Evolutionary conservation across 2,329 filamentous ascomycete species (phyloP).

Genomic region (Clonostachys solani): DNA sequence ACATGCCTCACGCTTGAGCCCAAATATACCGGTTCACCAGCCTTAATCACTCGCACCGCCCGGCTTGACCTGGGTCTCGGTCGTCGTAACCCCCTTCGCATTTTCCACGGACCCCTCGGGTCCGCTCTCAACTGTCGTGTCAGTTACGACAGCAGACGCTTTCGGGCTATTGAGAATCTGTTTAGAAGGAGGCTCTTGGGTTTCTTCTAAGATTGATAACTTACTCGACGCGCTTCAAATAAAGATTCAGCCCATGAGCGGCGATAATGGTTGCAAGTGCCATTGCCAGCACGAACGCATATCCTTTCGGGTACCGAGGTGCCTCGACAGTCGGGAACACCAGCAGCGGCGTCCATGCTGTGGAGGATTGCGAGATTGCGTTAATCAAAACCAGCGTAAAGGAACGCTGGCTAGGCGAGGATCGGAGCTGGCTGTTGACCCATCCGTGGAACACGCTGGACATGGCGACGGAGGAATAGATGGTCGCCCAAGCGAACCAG

Average conservation of each 20-base stretch:
- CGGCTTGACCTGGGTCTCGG: too few relatives aligned
- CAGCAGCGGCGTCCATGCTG: constrained; percentile 50
- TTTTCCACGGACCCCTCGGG: too few relatives aligned
- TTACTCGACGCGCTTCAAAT: constrained; percentile 14
- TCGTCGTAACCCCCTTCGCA: too few relatives aligned
- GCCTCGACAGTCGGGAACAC: constrained; percentile 41
- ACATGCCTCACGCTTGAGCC: too few relatives aligned
- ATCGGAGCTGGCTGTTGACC: constrained; percentile 44
- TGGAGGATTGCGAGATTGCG: constrained; percentile 47
- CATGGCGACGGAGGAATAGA: constrained; percentile 43
- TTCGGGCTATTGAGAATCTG: too few relatives aligned
- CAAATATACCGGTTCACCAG: too few relatives aligned
- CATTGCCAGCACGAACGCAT: constrained; percentile 25
- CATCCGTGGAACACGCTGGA: constrained; percentile 52
- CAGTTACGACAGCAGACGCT: too few relatives aligned
- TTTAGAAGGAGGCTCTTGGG: too few relatives aligned
- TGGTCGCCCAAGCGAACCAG: constrained; percentile 32
- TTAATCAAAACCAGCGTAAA: constrained; percentile 48
- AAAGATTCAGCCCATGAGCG: constrained; percentile 13
- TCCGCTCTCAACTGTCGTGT: too few relatives aligned
- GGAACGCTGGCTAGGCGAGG: constrained; percentile 38
- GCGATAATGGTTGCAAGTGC: constrained; percentile 20
- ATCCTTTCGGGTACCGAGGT: constrained; percentile 36
- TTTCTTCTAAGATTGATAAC: neutral
- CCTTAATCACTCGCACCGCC: too few relatives aligned